Percentiles rank a stretch among this genome's conserved stretches.
phyloP scores from a whole-genome alignment of 2,329 filamentous ascomycete species.

The Madurella fahalii region DNA sequence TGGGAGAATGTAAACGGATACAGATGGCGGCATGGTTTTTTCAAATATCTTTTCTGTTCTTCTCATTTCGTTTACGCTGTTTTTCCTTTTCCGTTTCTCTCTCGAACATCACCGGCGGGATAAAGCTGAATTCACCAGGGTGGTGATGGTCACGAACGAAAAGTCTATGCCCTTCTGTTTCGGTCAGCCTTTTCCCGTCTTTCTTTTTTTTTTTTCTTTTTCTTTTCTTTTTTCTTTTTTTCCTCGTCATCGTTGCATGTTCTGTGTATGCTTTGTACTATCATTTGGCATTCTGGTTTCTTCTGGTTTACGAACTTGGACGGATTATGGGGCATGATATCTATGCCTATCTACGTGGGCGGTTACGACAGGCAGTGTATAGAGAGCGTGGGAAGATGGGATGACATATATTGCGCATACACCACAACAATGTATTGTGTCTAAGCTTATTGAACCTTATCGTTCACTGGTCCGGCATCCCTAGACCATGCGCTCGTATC shows the following conservation, averaged over 20 bases:
- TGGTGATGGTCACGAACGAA: conserved; percentile 3
- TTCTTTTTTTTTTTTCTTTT: background rate
- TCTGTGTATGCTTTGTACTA: conserved; percentile 9
- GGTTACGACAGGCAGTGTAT: background rate
- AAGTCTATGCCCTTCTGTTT: conserved; percentile 1
- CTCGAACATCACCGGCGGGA: background rate
- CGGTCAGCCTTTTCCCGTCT: background rate
- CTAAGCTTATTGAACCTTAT: background rate
- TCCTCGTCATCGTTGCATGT: background rate
- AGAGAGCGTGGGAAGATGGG: conserved; percentile 1
- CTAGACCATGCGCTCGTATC: too few species aligned
- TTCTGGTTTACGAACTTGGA: background rate
- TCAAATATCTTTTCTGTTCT: background rate
- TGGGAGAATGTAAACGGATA: conserved; percentile 1
- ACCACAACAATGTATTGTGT: conserved; percentile 8
- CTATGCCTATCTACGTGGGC: too few species aligned
- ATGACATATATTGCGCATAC: conserved; percentile 2
- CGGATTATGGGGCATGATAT: background rate
- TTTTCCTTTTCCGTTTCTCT: conserved; percentile 4
- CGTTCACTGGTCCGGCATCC: too few species aligned
- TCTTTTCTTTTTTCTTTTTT: background rate
- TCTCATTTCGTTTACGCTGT: background rate
- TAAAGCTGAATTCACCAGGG: background rate
- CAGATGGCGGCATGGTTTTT: background rate
- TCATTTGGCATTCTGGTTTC: conserved; percentile 2